phyloP scores from a whole-genome alignment of 768 basidiomycete species.

The Mycena filopes region DNA sequence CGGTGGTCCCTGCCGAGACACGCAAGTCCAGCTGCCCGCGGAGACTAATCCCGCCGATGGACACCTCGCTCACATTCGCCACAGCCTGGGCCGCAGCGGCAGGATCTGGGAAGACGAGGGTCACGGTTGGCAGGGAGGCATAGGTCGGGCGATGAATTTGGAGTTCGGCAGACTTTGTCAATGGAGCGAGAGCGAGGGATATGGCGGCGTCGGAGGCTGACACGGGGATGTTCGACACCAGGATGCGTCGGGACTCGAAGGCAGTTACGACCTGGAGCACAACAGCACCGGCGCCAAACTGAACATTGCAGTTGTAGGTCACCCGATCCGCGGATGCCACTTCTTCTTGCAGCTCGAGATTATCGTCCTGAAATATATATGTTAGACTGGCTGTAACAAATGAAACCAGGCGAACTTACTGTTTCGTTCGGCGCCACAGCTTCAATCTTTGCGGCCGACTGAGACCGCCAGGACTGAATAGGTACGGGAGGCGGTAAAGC shows the following conservation, averaged over 20 bases:
- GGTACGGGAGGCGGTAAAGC: too few relatives aligned
- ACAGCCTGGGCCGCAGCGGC: conserved; percentile 9
- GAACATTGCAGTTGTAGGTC: conserved; percentile 45
- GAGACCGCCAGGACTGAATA: neutral
- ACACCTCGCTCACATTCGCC: neutral
- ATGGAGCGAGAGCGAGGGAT: neutral
- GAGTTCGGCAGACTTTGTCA: neutral
- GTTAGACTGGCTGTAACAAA: neutral
- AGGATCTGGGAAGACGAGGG: conserved; percentile 9
- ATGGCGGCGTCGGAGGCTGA: conserved; percentile 9
- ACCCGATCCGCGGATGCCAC: conserved; percentile 28
- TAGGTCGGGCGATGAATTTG: conserved; percentile 11
- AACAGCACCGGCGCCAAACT: conserved; percentile 45
- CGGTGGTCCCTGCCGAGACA: neutral
- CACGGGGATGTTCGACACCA: conserved; percentile 54
- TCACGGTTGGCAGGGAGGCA: neutral
- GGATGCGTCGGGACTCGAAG: conserved; percentile 50
- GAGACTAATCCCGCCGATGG: neutral
- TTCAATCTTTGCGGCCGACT: neutral
- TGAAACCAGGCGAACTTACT: neutral
- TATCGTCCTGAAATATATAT: neutral
- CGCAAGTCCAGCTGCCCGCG: conserved; percentile 8
- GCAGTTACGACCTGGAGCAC: conserved; percentile 47
- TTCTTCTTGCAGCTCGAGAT: neutral
- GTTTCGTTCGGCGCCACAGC: neutral